phyloP scores from a whole-genome alignment of 2,329 filamentous ascomycete species.

The Remersonia thermophila region DNA sequence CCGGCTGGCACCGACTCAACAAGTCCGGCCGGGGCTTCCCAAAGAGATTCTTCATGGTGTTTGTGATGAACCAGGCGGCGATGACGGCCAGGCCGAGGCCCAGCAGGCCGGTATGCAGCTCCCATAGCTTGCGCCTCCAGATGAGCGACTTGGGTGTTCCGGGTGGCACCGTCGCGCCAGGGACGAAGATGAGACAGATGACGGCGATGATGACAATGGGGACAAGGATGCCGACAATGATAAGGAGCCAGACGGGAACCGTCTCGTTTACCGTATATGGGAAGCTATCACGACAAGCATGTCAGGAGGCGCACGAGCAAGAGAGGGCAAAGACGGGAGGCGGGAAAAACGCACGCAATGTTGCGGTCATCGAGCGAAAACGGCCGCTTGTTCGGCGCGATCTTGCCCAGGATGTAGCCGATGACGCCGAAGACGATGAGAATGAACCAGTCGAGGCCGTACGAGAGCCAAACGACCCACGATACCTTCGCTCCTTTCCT shows the following conservation, averaged over 20 bases:
- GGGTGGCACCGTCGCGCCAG: slow-evolving; percentile 53
- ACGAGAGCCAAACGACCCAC: slow-evolving; percentile 45
- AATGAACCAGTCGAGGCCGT: slow-evolving; percentile 63
- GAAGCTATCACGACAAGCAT: slow-evolving; percentile 38
- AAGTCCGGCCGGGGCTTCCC: slow-evolving; percentile 69
- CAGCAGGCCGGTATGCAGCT: slow-evolving; percentile 75
- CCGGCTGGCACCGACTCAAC: slow-evolving; percentile 65
- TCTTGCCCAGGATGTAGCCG: slow-evolving; percentile 44
- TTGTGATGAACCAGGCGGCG: slow-evolving; percentile 66
- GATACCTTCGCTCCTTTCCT: slow-evolving; percentile 18
- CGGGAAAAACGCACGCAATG: slow-evolving; percentile 49
- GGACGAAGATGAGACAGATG: slow-evolving; percentile 58
- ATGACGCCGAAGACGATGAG: slow-evolving; percentile 47
- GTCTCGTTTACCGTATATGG: slow-evolving; percentile 60
- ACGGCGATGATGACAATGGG: slow-evolving; percentile 58
- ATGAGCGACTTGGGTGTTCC: slow-evolving; percentile 51
- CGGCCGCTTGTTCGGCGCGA: slow-evolving; percentile 54
- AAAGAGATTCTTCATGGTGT: slow-evolving; percentile 70
- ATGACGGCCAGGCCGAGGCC: slow-evolving; percentile 64
- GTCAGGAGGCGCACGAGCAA: slow-evolving; percentile 2
- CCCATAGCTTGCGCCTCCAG: slow-evolving; percentile 80
- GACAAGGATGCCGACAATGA: slow-evolving; percentile 48
- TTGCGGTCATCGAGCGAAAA: slow-evolving; percentile 62
- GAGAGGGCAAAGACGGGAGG: background rate
- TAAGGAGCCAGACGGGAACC: slow-evolving; percentile 53